Conservation (phyloP, 345 rosid genomes). For the Dipteronia sinensis region DNA sequence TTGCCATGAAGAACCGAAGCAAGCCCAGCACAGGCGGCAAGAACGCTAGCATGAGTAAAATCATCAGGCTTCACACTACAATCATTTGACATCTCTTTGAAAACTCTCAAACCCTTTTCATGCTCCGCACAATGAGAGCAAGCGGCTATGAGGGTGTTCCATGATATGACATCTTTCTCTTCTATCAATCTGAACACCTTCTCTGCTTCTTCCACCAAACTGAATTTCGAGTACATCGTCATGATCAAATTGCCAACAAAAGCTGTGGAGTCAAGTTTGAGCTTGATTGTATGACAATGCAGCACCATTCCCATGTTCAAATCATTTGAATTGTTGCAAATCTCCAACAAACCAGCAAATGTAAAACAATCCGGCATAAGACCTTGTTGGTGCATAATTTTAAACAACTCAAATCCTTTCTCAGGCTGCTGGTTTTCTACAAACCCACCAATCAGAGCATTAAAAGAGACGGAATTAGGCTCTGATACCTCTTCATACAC, state of each 20-base stretch:
- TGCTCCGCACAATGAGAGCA: slow-evolving; percentile 43
- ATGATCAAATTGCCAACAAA: slow-evolving; percentile 57
- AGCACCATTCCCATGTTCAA: slow-evolving; percentile 32
- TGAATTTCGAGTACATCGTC: slow-evolving; percentile 51
- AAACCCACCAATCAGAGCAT: slow-evolving; percentile 61
- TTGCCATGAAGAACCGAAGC: slow-evolving; percentile 53
- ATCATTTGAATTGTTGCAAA: slow-evolving; percentile 32
- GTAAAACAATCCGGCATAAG: slow-evolving; percentile 50
- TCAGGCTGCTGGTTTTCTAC: slow-evolving; percentile 42
- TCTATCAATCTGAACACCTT: slow-evolving; percentile 39
- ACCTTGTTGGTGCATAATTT: slow-evolving; percentile 41
- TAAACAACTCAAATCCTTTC: slow-evolving; percentile 43
- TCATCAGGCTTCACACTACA: slow-evolving; percentile 36
- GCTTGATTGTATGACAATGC: slow-evolving; percentile 52
- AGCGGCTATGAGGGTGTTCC: slow-evolving; percentile 54
- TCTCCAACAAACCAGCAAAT: slow-evolving; percentile 44
- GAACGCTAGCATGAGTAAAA: slow-evolving; percentile 49
- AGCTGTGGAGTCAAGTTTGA: slow-evolving; percentile 38
- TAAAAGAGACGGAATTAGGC: slow-evolving; percentile 52
- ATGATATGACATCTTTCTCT: slow-evolving; percentile 57
- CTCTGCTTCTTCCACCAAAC: slow-evolving; percentile 40
- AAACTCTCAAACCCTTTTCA: slow-evolving; percentile 44
- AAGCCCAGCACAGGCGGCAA: slow-evolving; percentile 56
- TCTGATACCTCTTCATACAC: slow-evolving; percentile 27
- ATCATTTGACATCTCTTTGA: slow-evolving; percentile 42